Evolutionary conservation across 495 filamentous ascomycete genomes (phyloP), one percentile per base, ranked within the genome.

Genomic region (Xylaria flabelliformis): DNA sequence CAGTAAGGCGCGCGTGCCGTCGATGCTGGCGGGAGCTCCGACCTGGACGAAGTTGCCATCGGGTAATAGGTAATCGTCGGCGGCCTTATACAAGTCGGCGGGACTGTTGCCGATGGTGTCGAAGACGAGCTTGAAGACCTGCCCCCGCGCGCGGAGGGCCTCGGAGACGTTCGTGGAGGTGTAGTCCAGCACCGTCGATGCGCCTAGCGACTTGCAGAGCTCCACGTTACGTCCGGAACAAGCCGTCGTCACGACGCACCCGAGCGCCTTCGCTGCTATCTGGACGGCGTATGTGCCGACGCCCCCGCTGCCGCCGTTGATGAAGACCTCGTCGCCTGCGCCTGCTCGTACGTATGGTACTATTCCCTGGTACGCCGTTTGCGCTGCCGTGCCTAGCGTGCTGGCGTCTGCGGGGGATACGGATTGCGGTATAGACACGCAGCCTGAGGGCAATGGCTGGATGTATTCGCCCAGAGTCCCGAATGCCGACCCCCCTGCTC

Each of bases 161-260:
- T 82, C 76, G 9, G 73, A 80, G 10, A 82, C 76, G 51, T 85
- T 73, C 1, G 92, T 81, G 1, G 80, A 75, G n/a, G 85, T 89
- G 75, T 94, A 94, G 75, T 94, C 90, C 53, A 94, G 83, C 3
- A 92, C 83, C 67, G 90, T 86, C 73, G 93, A 90, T 4, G 91
- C 91, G 0, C 91, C 91, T 1, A 93, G 79, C 15, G 77, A 77
- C 44, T 82, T 82, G 74, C 87, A 89, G 0, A 92, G 79, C 61
- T 88, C 84, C 0, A 84, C 80, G 77, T 93, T 93, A 10, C 77
- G 75, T 8, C 81, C 83, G 12, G 89, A 91, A 69, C 91, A 93
- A 0, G 85, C 85, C 4, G 82, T 79, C 2, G 88, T 90, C 36
- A 93, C 90, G 73, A 87, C 82, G 75, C 89, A 91, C 0, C 90